Conservation (phyloP, 257 asterid genomes). For the Penstemon eatonii region DNA sequence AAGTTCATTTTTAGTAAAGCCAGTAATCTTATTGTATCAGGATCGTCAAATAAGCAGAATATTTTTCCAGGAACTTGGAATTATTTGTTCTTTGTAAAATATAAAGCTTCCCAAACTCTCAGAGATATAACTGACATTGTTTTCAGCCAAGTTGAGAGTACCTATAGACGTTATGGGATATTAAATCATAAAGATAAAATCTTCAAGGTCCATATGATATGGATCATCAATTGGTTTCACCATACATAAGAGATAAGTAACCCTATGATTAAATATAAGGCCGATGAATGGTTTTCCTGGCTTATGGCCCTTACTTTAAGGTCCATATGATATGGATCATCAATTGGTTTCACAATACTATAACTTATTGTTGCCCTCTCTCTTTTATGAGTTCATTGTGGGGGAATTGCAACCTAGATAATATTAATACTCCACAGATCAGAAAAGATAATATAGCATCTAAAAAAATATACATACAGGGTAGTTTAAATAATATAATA, state of each 20-base stretch:
- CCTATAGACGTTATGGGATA: conserved; percentile 10
- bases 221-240: conserved; percentile 17
- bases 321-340: conserved; percentile 12
- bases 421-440: conserved; percentile 17
- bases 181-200: conserved; percentile 5
- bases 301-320: neutral
- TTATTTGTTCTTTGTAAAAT: neutral
- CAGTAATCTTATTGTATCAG: neutral
- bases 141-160: conserved; percentile 13
- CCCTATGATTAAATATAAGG: neutral
- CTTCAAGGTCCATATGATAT: neutral
- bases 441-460: neutral
- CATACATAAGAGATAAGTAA: neutral
- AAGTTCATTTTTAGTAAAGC: neutral
- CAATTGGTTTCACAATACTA: conserved; percentile 7
- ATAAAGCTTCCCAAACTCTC: conserved; percentile 15
- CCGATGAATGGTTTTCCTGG: neutral
- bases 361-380: neutral
- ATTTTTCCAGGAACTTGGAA: neutral
- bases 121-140: neutral
- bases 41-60: neutral
- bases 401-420: neutral
- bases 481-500: too few species aligned
- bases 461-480: too few species aligned
- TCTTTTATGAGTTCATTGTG: conserved; percentile 15